Evolutionary conservation across 2,329 filamentous ascomycete genomes (phyloP).

Genomic region (Endocalyx cinctus): DNA sequence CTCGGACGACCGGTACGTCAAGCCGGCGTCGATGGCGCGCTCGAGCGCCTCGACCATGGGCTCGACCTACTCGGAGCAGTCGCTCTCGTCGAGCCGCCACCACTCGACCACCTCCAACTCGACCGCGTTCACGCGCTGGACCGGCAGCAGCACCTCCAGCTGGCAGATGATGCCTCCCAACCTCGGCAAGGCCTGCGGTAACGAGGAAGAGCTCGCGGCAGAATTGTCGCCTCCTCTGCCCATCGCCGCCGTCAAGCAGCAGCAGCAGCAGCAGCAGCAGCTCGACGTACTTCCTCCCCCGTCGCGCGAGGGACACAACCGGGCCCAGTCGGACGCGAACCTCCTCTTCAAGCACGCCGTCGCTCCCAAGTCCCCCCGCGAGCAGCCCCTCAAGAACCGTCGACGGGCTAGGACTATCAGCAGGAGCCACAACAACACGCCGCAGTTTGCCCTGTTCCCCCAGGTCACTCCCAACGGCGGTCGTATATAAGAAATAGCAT

Average conservation of each 20-base stretch:
- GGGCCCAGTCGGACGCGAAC: slow-evolving; percentile 26
- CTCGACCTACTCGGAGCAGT: slow-evolving; percentile 43
- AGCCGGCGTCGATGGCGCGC: slow-evolving; percentile 37
- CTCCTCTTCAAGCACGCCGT: slow-evolving; percentile 15
- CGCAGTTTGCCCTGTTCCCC: slow-evolving; percentile 28
- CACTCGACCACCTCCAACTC: slow-evolving; percentile 49
- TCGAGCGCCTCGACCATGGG: slow-evolving; percentile 52
- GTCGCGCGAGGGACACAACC: slow-evolving; percentile 20
- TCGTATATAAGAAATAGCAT: too few relatives aligned
- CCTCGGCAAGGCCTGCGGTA: slow-evolving; percentile 4
- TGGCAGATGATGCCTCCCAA: slow-evolving; percentile 16
- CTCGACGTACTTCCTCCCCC: slow-evolving; percentile 2
- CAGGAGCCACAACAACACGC: slow-evolving; percentile 22
- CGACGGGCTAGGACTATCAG: slow-evolving; percentile 29
- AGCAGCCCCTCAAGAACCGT: slow-evolving; percentile 19
- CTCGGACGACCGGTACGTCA: too few relatives aligned
- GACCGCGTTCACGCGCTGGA: slow-evolving; percentile 51
- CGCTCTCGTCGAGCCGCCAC: slow-evolving; percentile 44
- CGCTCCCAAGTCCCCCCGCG: too few relatives aligned
- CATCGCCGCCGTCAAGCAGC: slow-evolving; percentile 2
- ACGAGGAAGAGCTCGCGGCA: neutral
- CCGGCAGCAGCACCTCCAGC: slow-evolving; percentile 42
- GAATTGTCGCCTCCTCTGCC: slow-evolving; percentile 3
- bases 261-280: too few relatives aligned
- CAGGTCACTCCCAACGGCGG: slow-evolving; percentile 9